Percentiles rank a stretch among this genome's conserved stretches.
phyloP scores from a whole-genome alignment of 495 filamentous ascomycete genomes.

The Terfezia boudieri region DNA sequence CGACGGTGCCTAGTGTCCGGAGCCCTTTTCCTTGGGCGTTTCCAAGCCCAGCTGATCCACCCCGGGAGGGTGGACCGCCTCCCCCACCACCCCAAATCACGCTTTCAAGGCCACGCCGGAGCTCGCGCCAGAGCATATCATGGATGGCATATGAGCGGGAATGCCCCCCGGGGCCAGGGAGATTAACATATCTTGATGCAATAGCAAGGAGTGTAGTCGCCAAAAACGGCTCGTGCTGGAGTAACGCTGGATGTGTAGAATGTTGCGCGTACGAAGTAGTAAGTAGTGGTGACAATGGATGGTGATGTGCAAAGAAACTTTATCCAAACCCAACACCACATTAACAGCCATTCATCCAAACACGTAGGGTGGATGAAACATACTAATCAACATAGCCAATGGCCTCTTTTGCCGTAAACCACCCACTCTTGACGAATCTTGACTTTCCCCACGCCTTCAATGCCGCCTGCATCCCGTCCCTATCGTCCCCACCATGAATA shows the following conservation, averaged over 20 bases:
- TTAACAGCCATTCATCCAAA: neutral
- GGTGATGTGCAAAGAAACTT: constrained; percentile 67
- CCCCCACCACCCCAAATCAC: constrained; percentile 84
- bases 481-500: constrained; percentile 12
- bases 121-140: constrained; percentile 85
- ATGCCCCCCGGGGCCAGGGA: constrained; percentile 55
- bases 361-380: neutral
- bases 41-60: constrained; percentile 22
- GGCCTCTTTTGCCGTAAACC: constrained; percentile 84
- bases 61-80: constrained; percentile 41
- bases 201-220: constrained; percentile 78
- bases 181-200: constrained; percentile 59
- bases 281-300: constrained; percentile 67
- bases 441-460: constrained; percentile 72
- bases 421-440: constrained; percentile 81
- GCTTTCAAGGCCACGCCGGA: constrained; percentile 80
- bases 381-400: constrained; percentile 87
- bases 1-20: constrained; percentile 76
- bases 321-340: constrained; percentile 12
- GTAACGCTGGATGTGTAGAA: constrained; percentile 46
- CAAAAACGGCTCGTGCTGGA: constrained; percentile 78
- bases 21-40: constrained; percentile 48
- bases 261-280: constrained; percentile 25
- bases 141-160: constrained; percentile 81
- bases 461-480: constrained; percentile 32